phyloP scores from a whole-genome alignment of 192 early-diverging fungal species.

The Geosiphon pyriformis region DNA sequence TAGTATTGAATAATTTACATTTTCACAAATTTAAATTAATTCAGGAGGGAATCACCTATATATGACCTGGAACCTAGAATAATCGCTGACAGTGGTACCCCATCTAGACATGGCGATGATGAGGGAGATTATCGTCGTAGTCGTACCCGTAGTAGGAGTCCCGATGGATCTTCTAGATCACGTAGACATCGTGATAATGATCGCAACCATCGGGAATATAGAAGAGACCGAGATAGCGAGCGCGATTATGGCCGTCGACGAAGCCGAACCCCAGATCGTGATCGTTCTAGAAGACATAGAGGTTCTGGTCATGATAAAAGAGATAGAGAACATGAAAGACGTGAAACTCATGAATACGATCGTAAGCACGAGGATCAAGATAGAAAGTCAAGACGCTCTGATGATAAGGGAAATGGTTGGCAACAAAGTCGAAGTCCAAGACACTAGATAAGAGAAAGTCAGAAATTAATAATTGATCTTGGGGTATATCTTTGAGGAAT shows the following conservation, averaged over 20 bases:
- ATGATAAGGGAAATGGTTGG: slow-evolving; percentile 10
- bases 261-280: not conserved
- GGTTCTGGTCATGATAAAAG: slow-evolving; percentile 14
- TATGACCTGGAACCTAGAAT: slow-evolving; percentile 16
- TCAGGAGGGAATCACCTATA: slow-evolving; percentile 16
- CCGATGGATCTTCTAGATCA: slow-evolving; percentile 12
- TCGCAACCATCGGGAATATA: slow-evolving; percentile 1
- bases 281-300: slow-evolving; percentile 17
- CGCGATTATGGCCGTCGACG: slow-evolving; percentile 1
- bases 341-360: slow-evolving; percentile 11
- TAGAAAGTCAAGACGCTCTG: slow-evolving; percentile 18
- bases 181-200: slow-evolving; percentile 17
- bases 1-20: not conserved
- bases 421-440: slow-evolving; percentile 13
- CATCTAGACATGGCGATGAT: not conserved
- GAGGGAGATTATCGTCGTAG: slow-evolving; percentile 5
- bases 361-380: not conserved
- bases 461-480: no score
- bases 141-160: slow-evolving; percentile 6
- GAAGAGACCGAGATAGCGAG: slow-evolving; percentile 1
- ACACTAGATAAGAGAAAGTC: slow-evolving; percentile 8
- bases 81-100: not conserved
- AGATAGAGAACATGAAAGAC: slow-evolving; percentile 15
- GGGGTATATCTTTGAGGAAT: no score
- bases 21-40: not conserved